phyloP scores from a whole-genome alignment of 257 asterid species.

The Gynochthodes officinalis region DNA sequence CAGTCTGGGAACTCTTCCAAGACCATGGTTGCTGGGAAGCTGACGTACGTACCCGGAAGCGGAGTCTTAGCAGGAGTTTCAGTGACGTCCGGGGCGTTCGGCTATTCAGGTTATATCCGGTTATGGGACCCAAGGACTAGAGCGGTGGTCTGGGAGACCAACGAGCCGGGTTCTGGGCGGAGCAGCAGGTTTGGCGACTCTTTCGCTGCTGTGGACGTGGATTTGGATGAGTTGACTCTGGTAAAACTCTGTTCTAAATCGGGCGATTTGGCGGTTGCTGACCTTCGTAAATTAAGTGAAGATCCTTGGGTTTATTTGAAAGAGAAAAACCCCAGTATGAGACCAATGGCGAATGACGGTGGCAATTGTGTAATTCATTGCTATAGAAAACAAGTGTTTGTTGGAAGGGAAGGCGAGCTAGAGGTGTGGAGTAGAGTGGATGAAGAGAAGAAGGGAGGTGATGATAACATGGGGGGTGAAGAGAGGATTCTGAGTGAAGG shows the following conservation, averaged over 20 bases:
- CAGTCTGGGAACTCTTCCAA: constrained; percentile 75
- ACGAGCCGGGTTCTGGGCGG: constrained; percentile 91
- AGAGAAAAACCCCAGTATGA: constrained; percentile 87
- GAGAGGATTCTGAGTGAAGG: constrained; percentile 48
- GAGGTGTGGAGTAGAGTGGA: constrained; percentile 86
- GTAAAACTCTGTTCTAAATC: constrained; percentile 89
- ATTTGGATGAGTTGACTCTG: constrained; percentile 44
- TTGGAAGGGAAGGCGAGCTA: constrained; percentile 80
- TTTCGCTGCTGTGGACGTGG: constrained; percentile 73
- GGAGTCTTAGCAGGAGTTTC: constrained; percentile 60
- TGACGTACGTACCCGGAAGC: constrained; percentile 40
- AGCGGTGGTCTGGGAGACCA: constrained; percentile 79
- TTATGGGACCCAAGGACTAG: constrained; percentile 77
- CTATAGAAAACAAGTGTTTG: constrained; percentile 70
- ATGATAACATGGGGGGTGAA: constrained; percentile 9
- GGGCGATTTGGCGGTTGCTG: constrained; percentile 89
- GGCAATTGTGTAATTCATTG: constrained; percentile 51
- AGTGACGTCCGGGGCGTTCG: constrained; percentile 81
- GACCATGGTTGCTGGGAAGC: constrained; percentile 58
- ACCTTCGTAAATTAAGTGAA: constrained; percentile 62
- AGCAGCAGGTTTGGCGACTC: constrained; percentile 93
- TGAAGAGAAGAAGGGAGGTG: constrained; percentile 34
- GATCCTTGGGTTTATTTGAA: constrained; percentile 94
- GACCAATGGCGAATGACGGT: constrained; percentile 42
- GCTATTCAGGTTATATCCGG: constrained; percentile 79